Base-by-base conservation (phyloP, 306 rosid genomes). In the Vachellia collinsii region DNA sequence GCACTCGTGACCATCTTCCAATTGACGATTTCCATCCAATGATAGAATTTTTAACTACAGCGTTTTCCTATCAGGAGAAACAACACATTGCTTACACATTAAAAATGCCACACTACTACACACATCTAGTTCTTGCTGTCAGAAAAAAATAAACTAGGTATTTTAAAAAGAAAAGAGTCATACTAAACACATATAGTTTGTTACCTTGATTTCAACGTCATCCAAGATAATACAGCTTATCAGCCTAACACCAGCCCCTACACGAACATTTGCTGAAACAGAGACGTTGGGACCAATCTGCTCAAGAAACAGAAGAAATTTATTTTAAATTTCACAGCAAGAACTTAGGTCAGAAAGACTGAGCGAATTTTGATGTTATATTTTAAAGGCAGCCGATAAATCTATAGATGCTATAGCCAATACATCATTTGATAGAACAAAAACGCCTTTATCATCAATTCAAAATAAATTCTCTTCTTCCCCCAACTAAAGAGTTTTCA, bases 201-300 rank as follows among this genome's bases (percentile, higher is more conserved):
- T 47, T 81, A 91, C 99, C 96, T 89, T 89, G 74, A 95, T 91
- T 90, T 93, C 97, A 37, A 95, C 99, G 72, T 85, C 94, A 79
- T 93, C 98, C 29, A 93, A 92, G 79, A 93, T 83, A 61, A 89
- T 95, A 83, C 99, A 95, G 22, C 89, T 79, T 73, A 92, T 92
- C 80, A 95, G 92, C 87, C 99, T 91, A 50, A 85, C 95, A 0
- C 99, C 98, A 48, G 94, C 88, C 50, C 97, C 98, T 19, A 95
- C 83, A 23, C 98, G 99, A 70, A 93, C 99, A 86, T 95, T 95
- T 79, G 99, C 99, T 53, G 97, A 91, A 80, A 95, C 92, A 10
- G 98, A 95, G 39, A 93, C 99, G 66, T 95, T 95, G 22, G 98
- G 96, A 63, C 99, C 99, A 43, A 95, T 88, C 99, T 95, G 96